phyloP scores from a whole-genome alignment of 1,284 basidiomycete genomes.

The Apiotrichum gamsii region DNA sequence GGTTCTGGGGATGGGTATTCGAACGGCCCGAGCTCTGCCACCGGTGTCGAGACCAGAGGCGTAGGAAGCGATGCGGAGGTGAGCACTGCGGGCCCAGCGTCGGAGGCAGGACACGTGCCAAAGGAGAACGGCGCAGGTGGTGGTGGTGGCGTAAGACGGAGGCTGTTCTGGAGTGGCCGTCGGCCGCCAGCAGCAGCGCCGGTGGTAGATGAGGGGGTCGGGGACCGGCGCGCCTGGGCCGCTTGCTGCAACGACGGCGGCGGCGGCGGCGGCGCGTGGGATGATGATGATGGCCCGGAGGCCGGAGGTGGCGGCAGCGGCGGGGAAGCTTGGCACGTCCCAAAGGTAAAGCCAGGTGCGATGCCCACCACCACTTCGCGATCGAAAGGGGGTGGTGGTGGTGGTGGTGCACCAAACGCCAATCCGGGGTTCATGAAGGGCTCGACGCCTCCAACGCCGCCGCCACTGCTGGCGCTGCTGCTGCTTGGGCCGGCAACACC shows the following conservation, averaged over 20 bases:
- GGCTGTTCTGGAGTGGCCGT: background rate
- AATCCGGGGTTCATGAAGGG: too few species aligned
- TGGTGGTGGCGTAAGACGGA: background rate
- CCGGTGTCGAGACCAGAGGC: constrained; percentile 22
- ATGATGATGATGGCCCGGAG: background rate
- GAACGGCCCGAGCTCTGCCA: constrained; percentile 31
- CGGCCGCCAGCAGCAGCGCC: background rate
- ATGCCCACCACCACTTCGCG: background rate
- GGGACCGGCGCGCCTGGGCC: too few species aligned
- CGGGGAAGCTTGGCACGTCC: background rate
- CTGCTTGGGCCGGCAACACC: too few species aligned
- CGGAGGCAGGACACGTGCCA: background rate
- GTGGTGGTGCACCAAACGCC: too few species aligned
- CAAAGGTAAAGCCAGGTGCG: background rate
- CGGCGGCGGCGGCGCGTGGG: background rate
- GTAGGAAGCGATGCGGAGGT: too few species aligned
- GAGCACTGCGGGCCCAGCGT: background rate
- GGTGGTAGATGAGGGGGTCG: background rate
- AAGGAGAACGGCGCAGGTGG: background rate
- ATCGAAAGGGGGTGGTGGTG: too few species aligned
- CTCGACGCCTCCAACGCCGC: too few species aligned
- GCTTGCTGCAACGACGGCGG: too few species aligned
- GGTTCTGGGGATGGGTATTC: constrained; percentile 23
- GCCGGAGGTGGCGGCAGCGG: background rate
- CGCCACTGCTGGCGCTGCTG: too few species aligned